Percentiles rank a stretch among this genome's conserved stretches.
phyloP scores from a whole-genome alignment of 2,329 filamentous ascomycete species.

The Cordyceps cicadae region DNA sequence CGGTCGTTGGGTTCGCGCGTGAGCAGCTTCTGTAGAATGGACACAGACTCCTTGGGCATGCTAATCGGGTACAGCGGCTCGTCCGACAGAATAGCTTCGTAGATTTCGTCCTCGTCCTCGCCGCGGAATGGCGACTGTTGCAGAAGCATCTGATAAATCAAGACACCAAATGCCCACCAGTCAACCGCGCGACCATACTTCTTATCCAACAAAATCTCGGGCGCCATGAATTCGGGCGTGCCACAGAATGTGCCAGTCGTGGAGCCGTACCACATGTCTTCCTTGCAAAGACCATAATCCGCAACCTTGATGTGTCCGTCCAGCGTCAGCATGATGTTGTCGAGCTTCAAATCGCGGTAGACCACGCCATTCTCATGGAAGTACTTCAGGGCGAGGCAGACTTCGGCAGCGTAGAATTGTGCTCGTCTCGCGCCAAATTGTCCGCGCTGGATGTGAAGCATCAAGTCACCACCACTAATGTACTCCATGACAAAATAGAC shows the following conservation, averaged over 20 bases:
- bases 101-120: conserved; percentile 98
- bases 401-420: conserved; percentile 98
- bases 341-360: conserved; percentile 91
- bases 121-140: conserved; percentile 98
- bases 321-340: conserved; percentile 84
- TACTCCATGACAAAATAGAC: conserved; percentile 99
- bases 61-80: conserved; percentile 97
- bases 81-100: conserved; percentile 94
- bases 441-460: conserved; percentile 96
- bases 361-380: conserved; percentile 99
- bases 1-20: conserved; percentile 91
- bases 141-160: conserved; percentile 99
- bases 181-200: conserved; percentile 96
- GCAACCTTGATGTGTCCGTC: conserved; percentile 98
- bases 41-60: conserved; percentile 96
- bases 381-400: conserved; percentile 94
- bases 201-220: conserved; percentile 96
- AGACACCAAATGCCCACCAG: conserved; percentile 98
- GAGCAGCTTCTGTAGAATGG: conserved; percentile 92
- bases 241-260: conserved; percentile 98
- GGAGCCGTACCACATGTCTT: conserved; percentile 98
- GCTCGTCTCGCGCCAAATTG: conserved; percentile 93
- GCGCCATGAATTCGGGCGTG: conserved; percentile 99
- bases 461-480: conserved; percentile 94
- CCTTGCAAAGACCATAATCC: conserved; percentile 98